Conservation (phyloP, 441 rosid species). For the Biscutella laevigata region DNA sequence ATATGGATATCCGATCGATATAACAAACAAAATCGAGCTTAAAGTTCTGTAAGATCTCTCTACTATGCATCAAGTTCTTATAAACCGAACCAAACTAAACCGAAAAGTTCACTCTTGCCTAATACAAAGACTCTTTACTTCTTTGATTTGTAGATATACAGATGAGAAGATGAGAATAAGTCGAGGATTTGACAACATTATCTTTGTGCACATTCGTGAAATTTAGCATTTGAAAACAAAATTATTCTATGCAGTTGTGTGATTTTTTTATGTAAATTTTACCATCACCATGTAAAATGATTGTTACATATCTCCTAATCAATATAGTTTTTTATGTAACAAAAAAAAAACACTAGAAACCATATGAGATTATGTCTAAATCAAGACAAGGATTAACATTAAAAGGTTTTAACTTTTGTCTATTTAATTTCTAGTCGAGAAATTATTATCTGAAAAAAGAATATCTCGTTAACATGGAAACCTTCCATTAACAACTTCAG, state of each 20-base stretch:
- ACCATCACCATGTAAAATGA: neutral
- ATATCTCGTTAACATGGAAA: slow-evolving; percentile 11
- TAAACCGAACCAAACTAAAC: neutral
- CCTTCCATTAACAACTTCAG: slow-evolving; percentile 17
- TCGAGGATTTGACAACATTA: slow-evolving; percentile 50
- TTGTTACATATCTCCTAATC: slow-evolving; percentile 7
- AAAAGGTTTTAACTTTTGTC: neutral
- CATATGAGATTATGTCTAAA: slow-evolving; percentile 22
- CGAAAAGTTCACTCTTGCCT: neutral
- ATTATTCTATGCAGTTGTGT: too few species aligned
- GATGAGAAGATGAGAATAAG: slow-evolving; percentile 76
- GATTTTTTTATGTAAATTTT: too few species aligned
- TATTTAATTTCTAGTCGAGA: neutral
- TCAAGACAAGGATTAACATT: slow-evolving; percentile 5
- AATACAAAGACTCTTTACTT: neutral
- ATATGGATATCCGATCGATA: slow-evolving; percentile 61
- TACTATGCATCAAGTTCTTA: neutral
- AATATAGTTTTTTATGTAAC: slow-evolving; percentile 13
- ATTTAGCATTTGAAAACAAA: neutral
- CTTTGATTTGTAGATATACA: slow-evolving; percentile 38
- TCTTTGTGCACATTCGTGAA: slow-evolving; percentile 55
- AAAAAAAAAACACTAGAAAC: slow-evolving; percentile 14
- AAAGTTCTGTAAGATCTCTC: slow-evolving; percentile 55
- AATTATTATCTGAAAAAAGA: too few species aligned
- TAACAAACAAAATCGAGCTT: slow-evolving; percentile 50